These are phyloP conservation scores for Boletus barrowsii DNA, from an alignment of 768 basidiomycete species.

Conservation along the genomic window DNA sequence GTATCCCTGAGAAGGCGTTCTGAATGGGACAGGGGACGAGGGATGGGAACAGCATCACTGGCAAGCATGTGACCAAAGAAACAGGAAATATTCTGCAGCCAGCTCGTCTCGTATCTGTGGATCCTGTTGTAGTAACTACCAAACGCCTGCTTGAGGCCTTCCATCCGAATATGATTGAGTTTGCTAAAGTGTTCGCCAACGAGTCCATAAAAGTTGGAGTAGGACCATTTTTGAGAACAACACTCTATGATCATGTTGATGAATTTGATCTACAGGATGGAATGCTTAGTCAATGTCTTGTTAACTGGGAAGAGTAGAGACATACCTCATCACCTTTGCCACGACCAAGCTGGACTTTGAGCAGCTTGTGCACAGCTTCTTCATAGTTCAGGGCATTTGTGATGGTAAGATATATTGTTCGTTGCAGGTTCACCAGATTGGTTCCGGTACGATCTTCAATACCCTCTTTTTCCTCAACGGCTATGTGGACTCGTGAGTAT, in stretches of 20 bases:
- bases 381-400: conserved; percentile 99
- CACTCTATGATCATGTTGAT: conserved; percentile 99
- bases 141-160: conserved; percentile 85
- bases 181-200: conserved; percentile 96
- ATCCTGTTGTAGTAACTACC: conserved; percentile 90
- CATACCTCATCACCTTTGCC: conserved; percentile 92
- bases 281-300: background rate
- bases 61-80: conserved; percentile 94
- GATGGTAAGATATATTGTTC: conserved; percentile 94
- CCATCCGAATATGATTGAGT: conserved; percentile 92
- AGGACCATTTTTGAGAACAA: conserved; percentile 99
- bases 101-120: conserved; percentile 98
- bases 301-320: background rate
- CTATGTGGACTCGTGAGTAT: conserved; percentile 33
- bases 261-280: conserved; percentile 69
- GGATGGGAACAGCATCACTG: conserved; percentile 87
- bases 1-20: too few relatives aligned
- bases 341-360: conserved; percentile 89
- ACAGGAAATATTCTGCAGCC: conserved; percentile 92
- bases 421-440: conserved; percentile 90
- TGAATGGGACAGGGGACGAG: too few relatives aligned
- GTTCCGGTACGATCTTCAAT: conserved; percentile 96
- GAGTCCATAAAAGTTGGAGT: conserved; percentile 95
- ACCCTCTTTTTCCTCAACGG: conserved; percentile 75
- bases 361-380: conserved; percentile 96